Percentiles rank a stretch among this genome's conserved stretches.
Evolutionary conservation across 768 basidiomycete species (phyloP).

Genomic region (Lactarius quietus): DNA sequence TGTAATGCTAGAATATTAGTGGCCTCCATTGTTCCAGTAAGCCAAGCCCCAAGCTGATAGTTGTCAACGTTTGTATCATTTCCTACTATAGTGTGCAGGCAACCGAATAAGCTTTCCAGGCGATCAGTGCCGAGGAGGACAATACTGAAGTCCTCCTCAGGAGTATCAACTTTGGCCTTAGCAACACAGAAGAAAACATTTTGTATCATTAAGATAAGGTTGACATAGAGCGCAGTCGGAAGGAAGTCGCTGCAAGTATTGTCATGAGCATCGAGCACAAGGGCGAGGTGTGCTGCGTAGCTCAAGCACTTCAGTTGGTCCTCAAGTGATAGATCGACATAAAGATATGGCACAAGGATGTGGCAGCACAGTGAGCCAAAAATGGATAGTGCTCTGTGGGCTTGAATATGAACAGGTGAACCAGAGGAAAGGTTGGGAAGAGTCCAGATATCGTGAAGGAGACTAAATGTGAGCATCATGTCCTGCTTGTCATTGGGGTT

Average conservation of each 20-base stretch:
- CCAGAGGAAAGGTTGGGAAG: background rate
- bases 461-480: background rate
- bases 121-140: no score
- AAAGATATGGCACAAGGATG: background rate
- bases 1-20: no score
- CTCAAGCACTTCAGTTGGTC: background rate
- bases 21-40: no score
- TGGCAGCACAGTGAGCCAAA: background rate
- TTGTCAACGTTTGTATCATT: no score
- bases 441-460: background rate
- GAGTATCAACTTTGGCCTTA: no score
- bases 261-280: background rate
- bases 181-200: no score
- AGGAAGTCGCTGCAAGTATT: background rate
- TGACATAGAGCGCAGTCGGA: no score
- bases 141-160: no score
- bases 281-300: background rate
- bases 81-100: no score
- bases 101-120: no score
- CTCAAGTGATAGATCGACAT: background rate
- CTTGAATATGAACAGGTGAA: background rate
- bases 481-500: constrained; percentile 14
- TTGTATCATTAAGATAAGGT: no score
- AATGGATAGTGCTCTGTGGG: background rate
- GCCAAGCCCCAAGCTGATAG: no score